Evolutionary conservation across 2,329 filamentous ascomycete genomes (phyloP).

Genomic region (Colletotrichum nymphaeae): DNA sequence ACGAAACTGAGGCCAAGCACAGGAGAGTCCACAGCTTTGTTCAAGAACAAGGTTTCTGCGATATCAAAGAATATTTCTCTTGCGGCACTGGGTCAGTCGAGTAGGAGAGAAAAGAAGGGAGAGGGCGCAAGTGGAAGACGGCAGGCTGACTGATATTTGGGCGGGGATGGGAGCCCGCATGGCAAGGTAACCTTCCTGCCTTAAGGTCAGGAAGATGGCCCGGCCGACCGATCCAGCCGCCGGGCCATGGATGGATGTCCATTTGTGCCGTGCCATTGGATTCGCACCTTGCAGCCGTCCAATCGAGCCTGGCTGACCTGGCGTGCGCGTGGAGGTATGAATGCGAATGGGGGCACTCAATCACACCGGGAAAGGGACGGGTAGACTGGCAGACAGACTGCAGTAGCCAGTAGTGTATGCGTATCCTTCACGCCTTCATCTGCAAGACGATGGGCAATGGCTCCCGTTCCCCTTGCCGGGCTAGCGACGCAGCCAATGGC

Average conservation of each 20-base stretch:
- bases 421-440: not conserved
- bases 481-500: constrained; percentile 17
- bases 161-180: not conserved
- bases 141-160: constrained; percentile 27
- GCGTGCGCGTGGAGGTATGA: not conserved
- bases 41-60: not conserved
- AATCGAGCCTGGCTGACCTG: constrained; percentile 18
- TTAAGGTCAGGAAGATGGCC: not conserved
- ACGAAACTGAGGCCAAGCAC: not conserved
- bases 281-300: constrained; percentile 30
- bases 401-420: no score
- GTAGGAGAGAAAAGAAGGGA: constrained; percentile 29
- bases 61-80: not conserved
- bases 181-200: not conserved
- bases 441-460: constrained; percentile 1
- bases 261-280: constrained; percentile 21
- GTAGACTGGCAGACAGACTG: not conserved
- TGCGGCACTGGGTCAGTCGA: not conserved
- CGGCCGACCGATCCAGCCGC: constrained; percentile 29
- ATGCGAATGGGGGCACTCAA: not conserved
- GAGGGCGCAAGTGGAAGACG: constrained; percentile 5
- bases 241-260: constrained; percentile 10
- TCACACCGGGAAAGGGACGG: not conserved
- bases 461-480: constrained; percentile 3
- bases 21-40: not conserved